Evolutionary conservation across 306 rosid genomes (phyloP).

Genomic region (Amphicarpaea edgeworthii): DNA sequence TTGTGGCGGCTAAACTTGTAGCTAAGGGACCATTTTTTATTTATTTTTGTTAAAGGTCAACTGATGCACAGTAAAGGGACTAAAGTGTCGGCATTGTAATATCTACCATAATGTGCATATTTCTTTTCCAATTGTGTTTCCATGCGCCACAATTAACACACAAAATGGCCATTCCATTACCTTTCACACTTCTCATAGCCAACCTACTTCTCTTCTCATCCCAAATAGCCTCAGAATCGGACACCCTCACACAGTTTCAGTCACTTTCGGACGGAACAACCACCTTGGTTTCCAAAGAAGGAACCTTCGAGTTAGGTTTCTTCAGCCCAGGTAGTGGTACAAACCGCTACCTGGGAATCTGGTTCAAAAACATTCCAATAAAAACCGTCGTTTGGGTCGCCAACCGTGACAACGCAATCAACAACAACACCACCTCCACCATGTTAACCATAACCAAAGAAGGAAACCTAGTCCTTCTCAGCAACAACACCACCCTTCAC

Average conservation of each 20-base stretch:
- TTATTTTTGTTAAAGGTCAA: no score
- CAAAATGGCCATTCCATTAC: background rate
- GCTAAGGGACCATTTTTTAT: no score
- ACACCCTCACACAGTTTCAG: constrained; percentile 1
- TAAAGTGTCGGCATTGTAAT: no score
- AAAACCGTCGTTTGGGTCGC: constrained; percentile 32
- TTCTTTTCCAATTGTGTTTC: background rate
- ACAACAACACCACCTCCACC: constrained; percentile 1
- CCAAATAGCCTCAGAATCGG: background rate
- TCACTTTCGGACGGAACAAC: constrained; percentile 21
- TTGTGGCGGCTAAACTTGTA: no score
- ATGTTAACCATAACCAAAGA: constrained; percentile 1
- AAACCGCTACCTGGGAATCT: constrained; percentile 38
- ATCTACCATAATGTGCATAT: no score
- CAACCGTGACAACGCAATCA: constrained; percentile 21
- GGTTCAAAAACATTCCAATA: constrained; percentile 10
- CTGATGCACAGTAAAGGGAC: no score
- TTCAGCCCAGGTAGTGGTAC: constrained; percentile 25
- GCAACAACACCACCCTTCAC: background rate
- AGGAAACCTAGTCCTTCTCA: constrained; percentile 25
- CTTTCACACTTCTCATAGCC: background rate
- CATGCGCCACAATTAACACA: background rate
- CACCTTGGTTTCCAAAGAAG: constrained; percentile 28
- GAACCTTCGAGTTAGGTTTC: constrained; percentile 40
- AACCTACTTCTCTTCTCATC: background rate